phyloP scores from a whole-genome alignment of 2,329 filamentous ascomycete genomes.

The Hymenoscyphus infarciens region DNA sequence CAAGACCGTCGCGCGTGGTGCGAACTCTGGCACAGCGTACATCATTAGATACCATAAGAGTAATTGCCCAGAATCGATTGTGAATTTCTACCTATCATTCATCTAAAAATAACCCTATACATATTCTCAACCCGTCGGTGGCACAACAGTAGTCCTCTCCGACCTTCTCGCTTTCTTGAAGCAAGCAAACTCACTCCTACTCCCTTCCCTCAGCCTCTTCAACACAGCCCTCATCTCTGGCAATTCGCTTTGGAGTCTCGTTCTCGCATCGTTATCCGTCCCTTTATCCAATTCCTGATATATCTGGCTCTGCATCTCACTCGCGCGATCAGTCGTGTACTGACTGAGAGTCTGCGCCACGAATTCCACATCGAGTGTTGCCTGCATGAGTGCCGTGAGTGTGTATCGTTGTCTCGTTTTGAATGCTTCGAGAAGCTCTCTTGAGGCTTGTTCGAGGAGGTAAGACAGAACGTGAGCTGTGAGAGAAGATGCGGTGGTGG shows the following conservation, averaged over 20 bases:
- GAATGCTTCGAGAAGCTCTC: slow-evolving; percentile 80
- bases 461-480: slow-evolving; percentile 80
- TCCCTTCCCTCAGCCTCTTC: slow-evolving; percentile 78
- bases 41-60: neutral
- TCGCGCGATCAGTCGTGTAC: slow-evolving; percentile 81
- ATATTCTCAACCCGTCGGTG: neutral
- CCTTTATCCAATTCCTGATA: slow-evolving; percentile 87
- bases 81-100: neutral
- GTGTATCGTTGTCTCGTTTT: slow-evolving; percentile 62
- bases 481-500: slow-evolving; percentile 71
- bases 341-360: slow-evolving; percentile 88
- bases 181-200: slow-evolving; percentile 82
- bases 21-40: neutral
- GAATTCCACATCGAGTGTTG: slow-evolving; percentile 95
- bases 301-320: slow-evolving; percentile 80
- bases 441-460: slow-evolving; percentile 76
- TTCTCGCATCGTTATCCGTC: slow-evolving; percentile 82
- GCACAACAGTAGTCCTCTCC: slow-evolving; percentile 12
- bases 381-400: slow-evolving; percentile 86
- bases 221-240: slow-evolving; percentile 84
- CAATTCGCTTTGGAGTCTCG: slow-evolving; percentile 77
- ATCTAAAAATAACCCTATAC: no score
- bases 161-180: slow-evolving; percentile 55
- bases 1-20: no score
- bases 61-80: no score